Conservation (phyloP, 2,329 filamentous ascomycete species). For the Diaporthe longicolla region DNA sequence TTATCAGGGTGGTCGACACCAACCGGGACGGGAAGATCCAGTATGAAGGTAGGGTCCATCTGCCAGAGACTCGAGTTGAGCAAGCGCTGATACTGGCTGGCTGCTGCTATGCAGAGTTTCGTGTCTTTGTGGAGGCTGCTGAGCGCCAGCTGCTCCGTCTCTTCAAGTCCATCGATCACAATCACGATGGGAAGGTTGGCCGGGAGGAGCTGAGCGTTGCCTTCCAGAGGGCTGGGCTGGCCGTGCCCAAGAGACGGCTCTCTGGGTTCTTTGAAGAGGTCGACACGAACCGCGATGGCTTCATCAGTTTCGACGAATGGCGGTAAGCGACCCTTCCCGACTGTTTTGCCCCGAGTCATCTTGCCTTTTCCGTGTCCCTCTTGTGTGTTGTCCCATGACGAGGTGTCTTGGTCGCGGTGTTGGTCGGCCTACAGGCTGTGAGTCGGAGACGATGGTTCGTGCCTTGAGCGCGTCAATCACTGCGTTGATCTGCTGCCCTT, state of each 20-base stretch:
- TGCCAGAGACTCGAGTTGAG: neutral
- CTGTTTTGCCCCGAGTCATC: constrained; percentile 34
- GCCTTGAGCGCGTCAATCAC: neutral
- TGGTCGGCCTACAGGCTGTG: neutral
- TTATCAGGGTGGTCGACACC: constrained; percentile 85
- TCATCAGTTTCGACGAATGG: constrained; percentile 95
- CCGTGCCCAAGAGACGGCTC: constrained; percentile 82
- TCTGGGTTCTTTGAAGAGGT: constrained; percentile 91
- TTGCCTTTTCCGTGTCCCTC: neutral
- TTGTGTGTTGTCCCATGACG: neutral
- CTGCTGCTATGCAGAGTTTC: constrained; percentile 77
- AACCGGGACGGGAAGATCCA: constrained; percentile 92
- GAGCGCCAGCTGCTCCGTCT: constrained; percentile 86
- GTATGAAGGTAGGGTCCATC: constrained; percentile 78
- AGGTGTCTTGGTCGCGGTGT: neutral
- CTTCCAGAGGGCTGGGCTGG: constrained; percentile 83
- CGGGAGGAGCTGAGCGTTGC: constrained; percentile 86
- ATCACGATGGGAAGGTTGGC: constrained; percentile 88
- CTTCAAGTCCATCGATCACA: constrained; percentile 88
- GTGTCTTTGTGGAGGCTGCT: constrained; percentile 86
- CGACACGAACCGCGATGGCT: constrained; percentile 89
- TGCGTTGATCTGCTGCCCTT: neutral
- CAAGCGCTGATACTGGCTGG: constrained; percentile 33
- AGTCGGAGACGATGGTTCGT: neutral
- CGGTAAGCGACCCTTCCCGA: constrained; percentile 73